Evolutionary conservation across 371 early-diverging fungal species (phyloP).

Genomic region (Coemansia sp.): DNA sequence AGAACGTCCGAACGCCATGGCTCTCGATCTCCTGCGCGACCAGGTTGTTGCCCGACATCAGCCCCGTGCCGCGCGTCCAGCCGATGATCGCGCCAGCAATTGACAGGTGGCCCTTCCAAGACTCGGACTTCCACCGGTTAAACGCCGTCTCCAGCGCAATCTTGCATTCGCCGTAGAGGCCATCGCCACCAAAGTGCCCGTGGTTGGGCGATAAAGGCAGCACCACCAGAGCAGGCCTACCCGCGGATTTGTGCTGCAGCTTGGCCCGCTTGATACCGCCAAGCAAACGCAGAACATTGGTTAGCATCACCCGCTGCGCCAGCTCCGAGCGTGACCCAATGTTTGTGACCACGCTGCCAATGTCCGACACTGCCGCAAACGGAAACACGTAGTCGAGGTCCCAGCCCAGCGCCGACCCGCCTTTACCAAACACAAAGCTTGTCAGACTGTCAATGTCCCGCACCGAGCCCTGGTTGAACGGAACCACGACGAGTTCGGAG

Average conservation of each 20-base stretch:
- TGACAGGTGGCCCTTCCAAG: constrained; percentile 90
- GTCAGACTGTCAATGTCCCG: no score
- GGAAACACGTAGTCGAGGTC: constrained; percentile 87
- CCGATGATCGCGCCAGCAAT: constrained; percentile 93
- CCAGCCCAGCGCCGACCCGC: no score
- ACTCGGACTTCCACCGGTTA: constrained; percentile 92
- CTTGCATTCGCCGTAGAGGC: constrained; percentile 96
- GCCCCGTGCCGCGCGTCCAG: constrained; percentile 95
- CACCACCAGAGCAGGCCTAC: no score
- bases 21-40: constrained; percentile 88
- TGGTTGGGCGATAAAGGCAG: constrained; percentile 95
- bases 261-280: constrained; percentile 58
- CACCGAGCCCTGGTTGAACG: no score
- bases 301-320: constrained; percentile 63
- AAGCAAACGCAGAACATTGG: constrained; percentile 56
- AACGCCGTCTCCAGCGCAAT: constrained; percentile 88
- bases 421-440: no score
- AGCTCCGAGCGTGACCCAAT: constrained; percentile 90
- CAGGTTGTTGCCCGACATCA: constrained; percentile 90
- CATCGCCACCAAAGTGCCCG: constrained; percentile 91
- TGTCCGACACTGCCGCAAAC: constrained; percentile 91
- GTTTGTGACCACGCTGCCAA: constrained; percentile 81
- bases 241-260: constrained; percentile 69
- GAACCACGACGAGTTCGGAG: no score
- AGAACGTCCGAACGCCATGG: constrained; percentile 91